Conservation (phyloP, 495 filamentous ascomycete species). For the Hyaloscypha finlandica region DNA sequence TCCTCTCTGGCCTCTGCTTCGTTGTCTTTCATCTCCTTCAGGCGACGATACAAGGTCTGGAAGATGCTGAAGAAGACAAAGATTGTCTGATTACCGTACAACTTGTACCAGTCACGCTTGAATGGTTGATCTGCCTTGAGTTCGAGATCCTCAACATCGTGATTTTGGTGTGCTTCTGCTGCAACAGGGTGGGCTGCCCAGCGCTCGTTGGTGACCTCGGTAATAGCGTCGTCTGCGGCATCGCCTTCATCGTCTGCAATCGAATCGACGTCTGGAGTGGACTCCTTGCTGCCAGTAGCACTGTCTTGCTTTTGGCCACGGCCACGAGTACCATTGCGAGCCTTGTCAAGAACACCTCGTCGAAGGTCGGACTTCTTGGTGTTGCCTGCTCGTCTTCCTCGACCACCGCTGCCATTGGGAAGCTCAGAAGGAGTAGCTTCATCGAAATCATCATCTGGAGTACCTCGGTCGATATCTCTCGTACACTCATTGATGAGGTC, state of each 20-base stretch:
- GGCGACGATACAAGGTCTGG: slow-evolving; percentile 80
- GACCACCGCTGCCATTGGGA: slow-evolving; percentile 56
- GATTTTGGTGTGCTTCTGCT: slow-evolving; percentile 37
- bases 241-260: slow-evolving; percentile 67
- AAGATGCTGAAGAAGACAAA: slow-evolving; percentile 94
- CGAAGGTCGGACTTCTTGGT: slow-evolving; percentile 80
- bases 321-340: slow-evolving; percentile 61
- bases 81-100: slow-evolving; percentile 87
- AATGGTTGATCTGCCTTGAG: slow-evolving; percentile 79
- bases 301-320: slow-evolving; percentile 74
- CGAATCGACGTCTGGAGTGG: slow-evolving; percentile 79
- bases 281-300: slow-evolving; percentile 74
- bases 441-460: slow-evolving; percentile 69
- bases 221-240: slow-evolving; percentile 44
- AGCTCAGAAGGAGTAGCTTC: slow-evolving; percentile 56
- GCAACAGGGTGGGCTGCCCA: slow-evolving; percentile 52
- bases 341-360: slow-evolving; percentile 80
- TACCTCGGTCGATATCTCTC: slow-evolving; percentile 64
- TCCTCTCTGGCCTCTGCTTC: slow-evolving; percentile 71
- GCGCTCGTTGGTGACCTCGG: slow-evolving; percentile 57
- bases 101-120: slow-evolving; percentile 73
- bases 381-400: slow-evolving; percentile 59
- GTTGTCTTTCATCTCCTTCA: slow-evolving; percentile 77
- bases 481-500: slow-evolving; percentile 76
- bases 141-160: slow-evolving; percentile 54